phyloP scores from a whole-genome alignment of 2,329 filamentous ascomycete genomes.

The Tolypocladium capitatum region DNA sequence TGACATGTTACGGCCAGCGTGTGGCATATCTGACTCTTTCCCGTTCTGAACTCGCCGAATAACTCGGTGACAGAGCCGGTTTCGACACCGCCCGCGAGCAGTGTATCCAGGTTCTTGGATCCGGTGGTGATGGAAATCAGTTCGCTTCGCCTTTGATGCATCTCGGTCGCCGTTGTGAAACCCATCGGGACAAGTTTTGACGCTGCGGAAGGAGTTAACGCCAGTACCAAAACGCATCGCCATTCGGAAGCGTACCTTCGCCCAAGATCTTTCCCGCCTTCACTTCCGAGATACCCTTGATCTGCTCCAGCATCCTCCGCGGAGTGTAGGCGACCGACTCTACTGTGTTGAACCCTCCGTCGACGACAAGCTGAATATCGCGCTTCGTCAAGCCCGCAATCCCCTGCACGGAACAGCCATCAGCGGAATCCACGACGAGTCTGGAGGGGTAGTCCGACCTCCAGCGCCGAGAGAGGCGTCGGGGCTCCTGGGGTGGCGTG shows the following conservation, averaged over 20 bases:
- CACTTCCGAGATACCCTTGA: slow-evolving; percentile 95
- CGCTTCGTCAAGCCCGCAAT: slow-evolving; percentile 82
- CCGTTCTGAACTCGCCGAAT: slow-evolving; percentile 94
- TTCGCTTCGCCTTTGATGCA: slow-evolving; percentile 93
- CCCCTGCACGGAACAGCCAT: slow-evolving; percentile 40
- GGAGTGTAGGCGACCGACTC: slow-evolving; percentile 91
- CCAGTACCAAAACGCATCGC: background rate
- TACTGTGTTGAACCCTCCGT: slow-evolving; percentile 89
- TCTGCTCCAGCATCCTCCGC: slow-evolving; percentile 72
- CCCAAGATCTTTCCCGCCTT: slow-evolving; percentile 85
- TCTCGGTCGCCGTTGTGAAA: slow-evolving; percentile 96
- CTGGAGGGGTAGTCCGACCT: slow-evolving; percentile 44
- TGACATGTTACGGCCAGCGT: slow-evolving; percentile 98
- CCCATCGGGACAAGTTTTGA: slow-evolving; percentile 97
- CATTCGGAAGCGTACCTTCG: slow-evolving; percentile 50
- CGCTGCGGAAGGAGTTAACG: slow-evolving; percentile 36
- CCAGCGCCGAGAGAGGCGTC: slow-evolving; percentile 71
- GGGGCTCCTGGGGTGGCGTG: slow-evolving; percentile 82
- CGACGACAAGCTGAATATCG: slow-evolving; percentile 84
- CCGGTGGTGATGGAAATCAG: slow-evolving; percentile 97
- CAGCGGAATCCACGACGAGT: slow-evolving; percentile 1
- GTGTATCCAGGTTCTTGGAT: slow-evolving; percentile 91
- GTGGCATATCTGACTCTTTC: slow-evolving; percentile 97
- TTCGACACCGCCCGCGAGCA: slow-evolving; percentile 88
- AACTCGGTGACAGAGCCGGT: slow-evolving; percentile 97